Conservation (phyloP, 345 rosid species). For the Mangifera indica region DNA sequence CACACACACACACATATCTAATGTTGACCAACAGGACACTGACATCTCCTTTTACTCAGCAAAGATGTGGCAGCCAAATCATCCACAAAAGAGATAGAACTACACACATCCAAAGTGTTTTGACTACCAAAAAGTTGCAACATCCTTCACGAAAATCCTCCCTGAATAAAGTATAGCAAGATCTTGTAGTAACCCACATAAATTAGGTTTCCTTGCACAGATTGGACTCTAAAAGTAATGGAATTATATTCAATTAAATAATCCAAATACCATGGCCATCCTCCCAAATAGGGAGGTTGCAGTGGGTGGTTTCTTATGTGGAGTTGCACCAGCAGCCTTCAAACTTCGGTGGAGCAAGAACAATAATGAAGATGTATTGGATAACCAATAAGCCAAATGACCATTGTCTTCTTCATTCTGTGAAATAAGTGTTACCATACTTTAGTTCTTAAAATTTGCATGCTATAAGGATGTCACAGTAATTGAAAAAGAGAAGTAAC, state of each 20-base stretch:
- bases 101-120: too few relatives aligned
- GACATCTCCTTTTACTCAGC: too few relatives aligned
- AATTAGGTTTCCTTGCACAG: too few relatives aligned
- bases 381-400: constrained; percentile 97
- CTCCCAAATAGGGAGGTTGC: constrained; percentile 96
- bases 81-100: too few relatives aligned
- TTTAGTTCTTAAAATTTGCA: neutral
- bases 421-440: constrained; percentile 17
- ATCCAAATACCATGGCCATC: constrained; percentile 77
- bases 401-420: constrained; percentile 91
- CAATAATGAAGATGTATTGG: constrained; percentile 80
- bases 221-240: constrained; percentile 1
- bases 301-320: constrained; percentile 62
- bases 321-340: constrained; percentile 66
- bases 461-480: neutral
- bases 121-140: too few relatives aligned
- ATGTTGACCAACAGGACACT: too few relatives aligned
- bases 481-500: neutral
- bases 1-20: too few relatives aligned
- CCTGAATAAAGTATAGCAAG: too few relatives aligned
- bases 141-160: too few relatives aligned
- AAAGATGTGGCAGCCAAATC: too few relatives aligned
- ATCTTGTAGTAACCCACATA: too few relatives aligned
- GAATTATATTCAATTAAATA: constrained; percentile 15
- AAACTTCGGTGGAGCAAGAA: constrained; percentile 86